Evolutionary conservation across 164 flowering plant genomes (phyloP), one percentile per base, ranked within the genome.

Genomic region (Protea cynaroides): DNA sequence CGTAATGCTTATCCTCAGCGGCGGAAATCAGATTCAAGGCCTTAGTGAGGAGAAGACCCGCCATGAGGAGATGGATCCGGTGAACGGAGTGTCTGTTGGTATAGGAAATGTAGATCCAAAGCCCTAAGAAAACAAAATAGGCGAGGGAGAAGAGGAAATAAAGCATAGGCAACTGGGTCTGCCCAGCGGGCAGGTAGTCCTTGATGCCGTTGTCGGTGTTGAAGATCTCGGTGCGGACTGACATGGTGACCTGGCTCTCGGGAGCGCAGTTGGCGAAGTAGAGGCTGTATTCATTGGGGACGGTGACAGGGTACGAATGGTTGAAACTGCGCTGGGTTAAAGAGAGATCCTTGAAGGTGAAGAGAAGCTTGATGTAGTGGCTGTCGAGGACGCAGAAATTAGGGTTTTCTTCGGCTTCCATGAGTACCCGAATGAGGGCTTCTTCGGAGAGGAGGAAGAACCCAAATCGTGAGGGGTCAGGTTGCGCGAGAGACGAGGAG

Each of bases 401-500:
- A 44, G 85, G 79, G 70, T 72, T 79, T 29, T 74, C 75, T 52
- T 83, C 84, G 51, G 80, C 72, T 78, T 91, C 96, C 34, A 77
- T 23, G 56, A 88, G 72, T 56, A 86, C 80, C 21, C 79, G 88
- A 63, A 84, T 73, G 54, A 85, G 84, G 56, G 95, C 68, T 60
- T 86, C 90, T 52, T 91, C 92, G 25, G 93, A 79, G 57, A 91
- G 78, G 71, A 91, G 88, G 80, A 90, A 86, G 81, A 91, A 91
- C 18, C 91, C 93, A 38, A 88, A 75, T n/a, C 79, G 84, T 7
- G 87, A 72, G 0, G 84, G 79, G 12, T 80, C 79, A 0, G 79
- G 77, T n/a, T 66, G 58, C 14, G 76, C 18, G 62, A 53, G 23
- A 34, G 77, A 4, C 54, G 86, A 66, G 23, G 71, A 15, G 56